Conservation (phyloP, 75 land plant genomes). For the Pinus taeda region DNA sequence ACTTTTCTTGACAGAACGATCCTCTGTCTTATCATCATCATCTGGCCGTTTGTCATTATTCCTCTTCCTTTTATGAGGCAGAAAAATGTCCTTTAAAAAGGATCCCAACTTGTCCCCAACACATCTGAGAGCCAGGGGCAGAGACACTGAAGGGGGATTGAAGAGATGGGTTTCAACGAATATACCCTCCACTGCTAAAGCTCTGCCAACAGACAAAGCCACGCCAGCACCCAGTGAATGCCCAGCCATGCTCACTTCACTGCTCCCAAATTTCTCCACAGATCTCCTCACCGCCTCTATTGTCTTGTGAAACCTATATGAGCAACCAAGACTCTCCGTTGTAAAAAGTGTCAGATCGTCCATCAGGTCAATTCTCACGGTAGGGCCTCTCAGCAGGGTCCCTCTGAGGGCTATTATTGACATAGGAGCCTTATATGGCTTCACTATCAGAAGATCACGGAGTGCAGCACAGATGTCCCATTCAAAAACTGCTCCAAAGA, state of each 20-base stretch:
- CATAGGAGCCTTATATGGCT: constrained; percentile 64
- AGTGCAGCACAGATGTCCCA: constrained; percentile 69
- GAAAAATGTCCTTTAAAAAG: constrained; percentile 35
- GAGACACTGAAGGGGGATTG: constrained; percentile 70
- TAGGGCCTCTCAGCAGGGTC: constrained; percentile 46
- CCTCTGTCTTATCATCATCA: neutral
- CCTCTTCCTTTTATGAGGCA: constrained; percentile 28
- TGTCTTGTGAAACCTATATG: constrained; percentile 38
- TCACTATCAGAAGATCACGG: constrained; percentile 40
- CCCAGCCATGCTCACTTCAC: constrained; percentile 52
- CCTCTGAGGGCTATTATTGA: constrained; percentile 65
- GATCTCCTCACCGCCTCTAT: constrained; percentile 36
- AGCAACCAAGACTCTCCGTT: constrained; percentile 65
- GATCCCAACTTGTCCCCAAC: constrained; percentile 43
- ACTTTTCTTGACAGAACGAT: no score
- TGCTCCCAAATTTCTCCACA: constrained; percentile 39
- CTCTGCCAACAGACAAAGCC: constrained; percentile 67
- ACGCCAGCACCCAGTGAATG: constrained; percentile 78
- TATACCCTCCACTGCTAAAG: constrained; percentile 51
- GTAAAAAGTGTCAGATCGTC: constrained; percentile 58
- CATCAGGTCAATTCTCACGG: constrained; percentile 51
- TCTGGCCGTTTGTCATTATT: constrained; percentile 1
- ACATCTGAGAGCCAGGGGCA: constrained; percentile 50
- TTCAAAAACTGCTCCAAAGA: constrained; percentile 63
- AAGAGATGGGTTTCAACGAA: constrained; percentile 69